A percentile compares a stretch with the other conserved stretches of the same genome.
phyloP scores from a whole-genome alignment of 2,329 filamentous ascomycete genomes.

The Penicillium paneum region DNA sequence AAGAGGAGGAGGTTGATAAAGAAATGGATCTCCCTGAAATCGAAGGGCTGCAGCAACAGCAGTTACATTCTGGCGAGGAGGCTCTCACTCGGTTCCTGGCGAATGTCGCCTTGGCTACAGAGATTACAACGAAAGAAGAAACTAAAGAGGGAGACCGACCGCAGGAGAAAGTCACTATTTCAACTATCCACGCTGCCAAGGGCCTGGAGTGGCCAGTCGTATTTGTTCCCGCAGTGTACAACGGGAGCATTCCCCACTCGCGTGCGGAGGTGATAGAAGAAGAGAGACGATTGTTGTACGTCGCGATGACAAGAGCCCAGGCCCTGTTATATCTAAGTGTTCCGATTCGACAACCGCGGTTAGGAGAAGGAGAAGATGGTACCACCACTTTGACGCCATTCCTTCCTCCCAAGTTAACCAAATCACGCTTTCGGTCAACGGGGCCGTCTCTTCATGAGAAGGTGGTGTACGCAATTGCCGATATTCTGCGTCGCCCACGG shows the following conservation, averaged over 20 bases:
- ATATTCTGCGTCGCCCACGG: constrained; percentile 64
- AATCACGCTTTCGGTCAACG: constrained; percentile 53
- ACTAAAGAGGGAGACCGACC: constrained; percentile 55
- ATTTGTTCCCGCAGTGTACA: constrained; percentile 85
- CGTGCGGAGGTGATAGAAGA: constrained; percentile 82
- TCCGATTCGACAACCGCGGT: constrained; percentile 64
- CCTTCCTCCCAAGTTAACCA: constrained; percentile 56
- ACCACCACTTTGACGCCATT: constrained; percentile 70
- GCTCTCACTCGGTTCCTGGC: constrained; percentile 77
- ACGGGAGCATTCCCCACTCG: constrained; percentile 86
- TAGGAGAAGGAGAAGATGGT: constrained; percentile 47
- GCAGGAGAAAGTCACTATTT: constrained; percentile 71
- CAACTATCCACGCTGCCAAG: constrained; percentile 94
- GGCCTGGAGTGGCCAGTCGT: constrained; percentile 95
- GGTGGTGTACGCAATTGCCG: constrained; percentile 64
- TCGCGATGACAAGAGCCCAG: constrained; percentile 94
- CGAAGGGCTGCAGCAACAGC: constrained; percentile 65
- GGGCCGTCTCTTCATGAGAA: constrained; percentile 68
- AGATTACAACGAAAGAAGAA: constrained; percentile 54
- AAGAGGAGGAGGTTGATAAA: constrained; percentile 53
- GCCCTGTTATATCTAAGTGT: constrained; percentile 81
- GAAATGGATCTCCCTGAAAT: constrained; percentile 61
- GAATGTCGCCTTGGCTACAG: constrained; percentile 82
- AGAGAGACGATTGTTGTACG: constrained; percentile 84
- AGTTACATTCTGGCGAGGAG: constrained; percentile 53